Evolutionary conservation across 805 yeast genomes (phyloP), one percentile per base, ranked within the genome.

Genomic region (Candida odintsovae): DNA sequence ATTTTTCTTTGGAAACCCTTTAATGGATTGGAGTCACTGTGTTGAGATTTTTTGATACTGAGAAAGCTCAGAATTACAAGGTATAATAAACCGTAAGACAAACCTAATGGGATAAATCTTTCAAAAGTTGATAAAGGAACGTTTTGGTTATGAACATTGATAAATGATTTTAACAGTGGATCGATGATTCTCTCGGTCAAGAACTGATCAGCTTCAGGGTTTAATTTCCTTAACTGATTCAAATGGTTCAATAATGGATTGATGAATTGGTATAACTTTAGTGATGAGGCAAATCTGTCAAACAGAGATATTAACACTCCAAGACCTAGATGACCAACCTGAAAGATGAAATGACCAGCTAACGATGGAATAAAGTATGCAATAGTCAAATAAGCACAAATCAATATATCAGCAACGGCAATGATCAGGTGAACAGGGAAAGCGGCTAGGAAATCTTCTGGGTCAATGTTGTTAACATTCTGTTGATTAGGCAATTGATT

Each of bases 281-380:
- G 47, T 8, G 18, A 15, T 15, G 5, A 38, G 13, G 13, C 45
- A 12, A 33, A 11, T 20, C 22, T 41, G 1, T 56, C 49, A 12
- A 50, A 15, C 5, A 46, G 41, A 1, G 46, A 11, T n/a, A 46
- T 10, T 7, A 57, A 8, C 42, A 9, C 31, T 43, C 45, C 50
- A 11, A 37, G 37, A 1, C 38, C 10, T 8, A 47, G 13, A 55
- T 43, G 42, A 59, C 56, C 28, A 48, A 55, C 8, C 45, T 37
- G 67, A 46, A 19, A 52, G 38, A 47, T 6, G 6, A 50, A 11
- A 16, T 53, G 56, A 10, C 83, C 84, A 4, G 75, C 40, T 38
- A 71, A 54, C 7, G 76, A 72, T 11, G 85, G 83, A 3, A 76
- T 49, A 16, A 73, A 62, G 53, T 77, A 79, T 0, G 75, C 64